Base-by-base conservation (phyloP, 306 rosid genomes). In the Luffa aegyptiaca region DNA sequence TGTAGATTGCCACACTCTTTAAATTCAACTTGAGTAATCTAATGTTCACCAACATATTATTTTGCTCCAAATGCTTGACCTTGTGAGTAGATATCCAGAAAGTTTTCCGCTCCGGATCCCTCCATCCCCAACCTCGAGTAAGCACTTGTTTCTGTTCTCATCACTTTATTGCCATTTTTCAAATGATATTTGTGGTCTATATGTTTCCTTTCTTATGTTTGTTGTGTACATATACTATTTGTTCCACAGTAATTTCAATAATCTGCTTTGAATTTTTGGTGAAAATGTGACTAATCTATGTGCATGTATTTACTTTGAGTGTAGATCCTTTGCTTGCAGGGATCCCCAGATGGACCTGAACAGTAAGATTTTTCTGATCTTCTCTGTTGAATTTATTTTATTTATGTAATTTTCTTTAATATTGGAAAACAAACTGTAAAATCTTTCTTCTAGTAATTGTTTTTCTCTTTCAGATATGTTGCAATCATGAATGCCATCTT, bases 401-500 rank as follows among this genome's bases (percentile, higher is more conserved):
- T 68, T 85, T 68, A 77, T 41, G 52, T n/a, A 68, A 39, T 68
- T 17, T 68, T 68, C 8, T 68, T 68, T 41, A 68, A n/a, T 4
- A 17, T 17, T 66, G 74, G 51, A 26, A 16, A 65, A 16, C 73
- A 37, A 17, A 66, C 75, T 62, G 66, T 79, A 77, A 62, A 80
- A 48, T 14, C 78, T 81, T 79, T 66, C 37, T 73, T 31, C 78
- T 33, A 42, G 70, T 82, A 79, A 35, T 59, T 81, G 37, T 58
- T 62, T 53, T 33, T 63, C 39, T 81, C 85, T 70, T 90, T 79
- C 96, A 95, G 97, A 89, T 91, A 95, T 81, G 99, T 95, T 75
- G 97, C 99, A 80, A 87, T 91, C 84, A 91, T 93, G 99, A 95
- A 95, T 88, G 79, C 97, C 53, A 95, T 95, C 84, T 93, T 95